Base-by-base conservation (phyloP, 2,329 filamentous ascomycete species). In the Xylaria sp. region DNA sequence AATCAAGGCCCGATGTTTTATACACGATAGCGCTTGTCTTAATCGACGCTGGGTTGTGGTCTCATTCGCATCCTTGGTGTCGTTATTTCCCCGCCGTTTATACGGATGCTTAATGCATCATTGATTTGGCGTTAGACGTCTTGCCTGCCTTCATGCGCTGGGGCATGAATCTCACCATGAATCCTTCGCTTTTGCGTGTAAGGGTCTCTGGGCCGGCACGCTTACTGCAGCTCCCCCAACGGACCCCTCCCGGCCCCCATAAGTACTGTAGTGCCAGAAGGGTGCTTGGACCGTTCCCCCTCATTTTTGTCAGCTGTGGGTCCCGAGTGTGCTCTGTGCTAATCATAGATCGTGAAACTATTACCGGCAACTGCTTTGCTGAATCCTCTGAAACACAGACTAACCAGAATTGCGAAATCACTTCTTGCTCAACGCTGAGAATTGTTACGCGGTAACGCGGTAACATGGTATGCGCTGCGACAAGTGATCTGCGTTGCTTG, bases 101-200 rank as follows among this genome's bases (percentile, higher is more conserved):
- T 44, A 40, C 17, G 25, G 46, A 51, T 54, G 23, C 46, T 53
- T 11, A 23, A 19, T 56, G 43, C 43, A 9, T 15, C 25, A 9
- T 49, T 25, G 17, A 17, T 25, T 17, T 37, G 19, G 29, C 29
- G n/a, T 31, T 41, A 40, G 46, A n/a, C n/a, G n/a, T n/a, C n/a
- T 40, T 13, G 25, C 44, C 13, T 11, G 48, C 43, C 23, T 51
- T 55, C 31, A 41, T 58, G 47, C 41, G n/a, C 35, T 17, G 56
- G 46, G 60, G n/a, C 60, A 63, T 63, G 25, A 63, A 63, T 56
- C 46, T 60, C 23, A 63, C 60, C 38, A 23, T n/a, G 46, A 63
- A n/a, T 63, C 60, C 60, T 63, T 63, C 56, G 51, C 17, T 53
- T 13, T 52, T 41, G 43, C 31, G 44, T 54, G 41, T 47, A 31